Percentiles rank a stretch among this genome's conserved stretches.
These are phyloP conservation scores for Colletotrichum spaethianum DNA, from an alignment of 2,329 filamentous ascomycete genomes.

Conservation along the genomic window DNA sequence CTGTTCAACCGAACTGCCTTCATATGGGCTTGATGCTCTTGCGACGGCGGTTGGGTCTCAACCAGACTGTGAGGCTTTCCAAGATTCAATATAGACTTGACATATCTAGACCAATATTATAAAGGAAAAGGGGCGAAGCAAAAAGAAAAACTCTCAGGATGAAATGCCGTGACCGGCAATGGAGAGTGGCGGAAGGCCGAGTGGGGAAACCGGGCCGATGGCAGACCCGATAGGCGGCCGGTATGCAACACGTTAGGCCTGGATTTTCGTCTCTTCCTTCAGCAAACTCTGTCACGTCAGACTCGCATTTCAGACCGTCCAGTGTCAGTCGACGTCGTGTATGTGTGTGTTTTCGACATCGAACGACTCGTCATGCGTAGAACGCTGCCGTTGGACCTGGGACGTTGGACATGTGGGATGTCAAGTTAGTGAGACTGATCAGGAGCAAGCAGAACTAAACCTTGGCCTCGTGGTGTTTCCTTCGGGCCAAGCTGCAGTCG, in stretches of 20 bases:
- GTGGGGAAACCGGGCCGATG: not conserved
- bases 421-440: not conserved
- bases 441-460: not conserved
- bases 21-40: not conserved
- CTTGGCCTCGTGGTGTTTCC: not conserved
- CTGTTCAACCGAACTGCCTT: not conserved
- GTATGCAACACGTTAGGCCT: not conserved
- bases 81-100: too few species aligned
- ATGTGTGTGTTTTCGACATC: not conserved
- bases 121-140: not conserved
- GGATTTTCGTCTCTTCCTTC: slow-evolving; percentile 15
- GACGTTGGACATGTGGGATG: not conserved
- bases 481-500: not conserved
- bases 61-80: not conserved
- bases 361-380: not conserved
- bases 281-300: slow-evolving; percentile 19
- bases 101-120: not conserved
- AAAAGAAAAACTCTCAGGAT: not conserved
- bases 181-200: not conserved
- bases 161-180: not conserved
- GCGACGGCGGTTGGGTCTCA: too few species aligned
- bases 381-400: too few species aligned
- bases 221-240: not conserved
- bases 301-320: not conserved
- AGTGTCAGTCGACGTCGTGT: not conserved